phyloP scores from a whole-genome alignment of 305 asterid genomes.

The Fraxinus dipetala region DNA sequence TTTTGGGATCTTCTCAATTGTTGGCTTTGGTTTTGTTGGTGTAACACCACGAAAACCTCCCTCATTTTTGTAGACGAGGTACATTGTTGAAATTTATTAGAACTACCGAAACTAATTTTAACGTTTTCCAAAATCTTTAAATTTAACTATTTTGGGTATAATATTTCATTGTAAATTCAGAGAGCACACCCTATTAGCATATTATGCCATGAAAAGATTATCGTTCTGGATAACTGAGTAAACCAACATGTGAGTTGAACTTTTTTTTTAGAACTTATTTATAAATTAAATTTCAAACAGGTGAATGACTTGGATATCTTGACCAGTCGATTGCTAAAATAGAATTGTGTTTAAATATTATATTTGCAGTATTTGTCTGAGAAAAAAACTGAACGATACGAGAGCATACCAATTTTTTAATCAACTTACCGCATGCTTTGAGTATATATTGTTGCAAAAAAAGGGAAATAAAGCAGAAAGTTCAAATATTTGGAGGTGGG shows the following conservation, averaged over 20 bases:
- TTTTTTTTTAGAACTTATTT: too few species aligned
- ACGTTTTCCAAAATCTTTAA: neutral
- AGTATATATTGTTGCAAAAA: neutral
- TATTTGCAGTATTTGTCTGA: neutral
- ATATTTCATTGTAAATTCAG: neutral
- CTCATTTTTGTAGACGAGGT: neutral
- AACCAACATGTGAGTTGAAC: too few species aligned
- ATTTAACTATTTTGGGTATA: neutral
- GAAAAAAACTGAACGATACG: neutral
- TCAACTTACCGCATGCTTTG: neutral
- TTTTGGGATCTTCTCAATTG: neutral
- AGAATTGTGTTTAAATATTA: neutral
- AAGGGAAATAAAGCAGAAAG: neutral
- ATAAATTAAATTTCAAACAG: neutral
- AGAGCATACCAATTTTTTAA: neutral
- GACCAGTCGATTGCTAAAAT: neutral
- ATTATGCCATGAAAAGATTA: neutral
- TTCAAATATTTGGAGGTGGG: neutral
- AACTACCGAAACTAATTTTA: neutral
- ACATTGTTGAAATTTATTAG: neutral
- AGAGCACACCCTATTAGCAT: neutral
- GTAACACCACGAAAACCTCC: neutral
- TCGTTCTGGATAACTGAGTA: neutral
- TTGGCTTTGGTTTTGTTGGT: neutral
- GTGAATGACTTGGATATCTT: neutral